Evolutionary conservation across 2,329 filamentous ascomycete species (phyloP).

Genomic region (Aspergillus phoenicis): DNA sequence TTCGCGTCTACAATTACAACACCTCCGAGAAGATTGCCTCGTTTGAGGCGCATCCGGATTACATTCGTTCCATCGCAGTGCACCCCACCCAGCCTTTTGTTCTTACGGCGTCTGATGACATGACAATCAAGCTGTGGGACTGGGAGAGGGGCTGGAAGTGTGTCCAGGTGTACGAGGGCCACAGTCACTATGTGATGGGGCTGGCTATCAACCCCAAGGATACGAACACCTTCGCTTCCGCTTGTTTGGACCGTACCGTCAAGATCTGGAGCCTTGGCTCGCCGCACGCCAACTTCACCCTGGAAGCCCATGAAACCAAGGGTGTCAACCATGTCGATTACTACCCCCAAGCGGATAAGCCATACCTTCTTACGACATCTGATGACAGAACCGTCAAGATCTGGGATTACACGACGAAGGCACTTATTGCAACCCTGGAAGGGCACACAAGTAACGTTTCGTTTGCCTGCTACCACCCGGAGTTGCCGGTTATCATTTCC

Average conservation of each 20-base stretch:
- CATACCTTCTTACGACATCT: slow-evolving; percentile 91
- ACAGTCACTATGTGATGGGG: slow-evolving; percentile 96
- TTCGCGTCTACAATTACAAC: slow-evolving; percentile 98
- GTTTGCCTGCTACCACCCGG: slow-evolving; percentile 96
- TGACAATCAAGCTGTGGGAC: slow-evolving; percentile 98
- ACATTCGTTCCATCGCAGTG: slow-evolving; percentile 94
- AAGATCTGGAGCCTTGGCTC: slow-evolving; percentile 98
- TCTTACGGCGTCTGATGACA: slow-evolving; percentile 93
- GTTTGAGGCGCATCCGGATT: slow-evolving; percentile 97
- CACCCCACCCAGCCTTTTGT: slow-evolving; percentile 96
- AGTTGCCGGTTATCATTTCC: slow-evolving; percentile 94
- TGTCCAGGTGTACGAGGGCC: slow-evolving; percentile 93
- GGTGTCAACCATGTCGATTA: slow-evolving; percentile 98
- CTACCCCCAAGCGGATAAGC: slow-evolving; percentile 69
- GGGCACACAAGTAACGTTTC: slow-evolving; percentile 98
- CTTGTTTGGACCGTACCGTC: slow-evolving; percentile 92
- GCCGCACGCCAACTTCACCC: slow-evolving; percentile 90
- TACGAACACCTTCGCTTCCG: slow-evolving; percentile 88
- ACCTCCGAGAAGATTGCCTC: slow-evolving; percentile 97
- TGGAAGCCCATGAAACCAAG: slow-evolving; percentile 96
- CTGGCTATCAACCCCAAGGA: slow-evolving; percentile 97
- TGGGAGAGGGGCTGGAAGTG: slow-evolving; percentile 99
- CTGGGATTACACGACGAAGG: slow-evolving; percentile 99
- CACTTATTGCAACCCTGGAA: slow-evolving; percentile 91
- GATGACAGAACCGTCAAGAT: slow-evolving; percentile 97